A percentile compares a stretch with the other conserved stretches of the same genome.
Evolutionary conservation across 306 rosid genomes (phyloP).

Genomic region (Quercus berberidifolia): DNA sequence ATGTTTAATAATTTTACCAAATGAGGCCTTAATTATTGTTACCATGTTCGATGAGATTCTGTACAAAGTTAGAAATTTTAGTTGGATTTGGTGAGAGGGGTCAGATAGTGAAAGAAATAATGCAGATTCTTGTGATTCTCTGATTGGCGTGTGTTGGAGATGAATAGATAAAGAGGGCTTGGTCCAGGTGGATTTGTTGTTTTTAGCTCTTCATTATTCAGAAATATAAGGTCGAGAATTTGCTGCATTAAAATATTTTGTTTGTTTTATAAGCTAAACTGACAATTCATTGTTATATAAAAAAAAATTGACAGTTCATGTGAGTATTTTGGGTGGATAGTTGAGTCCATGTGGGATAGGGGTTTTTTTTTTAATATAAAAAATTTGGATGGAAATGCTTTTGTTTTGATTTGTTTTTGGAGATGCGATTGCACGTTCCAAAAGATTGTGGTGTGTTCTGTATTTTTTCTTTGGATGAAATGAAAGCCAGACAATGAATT

Average conservation of each 20-base stretch:
- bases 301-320: not conserved
- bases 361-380: too few species aligned
- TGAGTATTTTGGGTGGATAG: not conserved
- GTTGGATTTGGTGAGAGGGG: not conserved
- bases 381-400: not conserved
- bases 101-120: not conserved
- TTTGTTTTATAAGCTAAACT: not conserved
- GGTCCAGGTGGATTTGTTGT: not conserved
- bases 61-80: too few species aligned
- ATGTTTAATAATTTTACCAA: too few species aligned
- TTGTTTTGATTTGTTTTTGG: not conserved
- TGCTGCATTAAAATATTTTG: not conserved
- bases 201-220: not conserved
- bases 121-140: not conserved
- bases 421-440: not conserved
- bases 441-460: not conserved
- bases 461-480: not conserved
- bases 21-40: not conserved
- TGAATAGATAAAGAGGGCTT: not conserved
- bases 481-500: not conserved
- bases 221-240: not conserved
- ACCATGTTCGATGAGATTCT: too few species aligned
- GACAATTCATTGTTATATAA: too few species aligned
- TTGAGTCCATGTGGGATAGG: not conserved
- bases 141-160: too few species aligned